These are phyloP conservation scores for Annona cherimola DNA, from an alignment of 164 flowering plant species.

Conservation along the genomic window DNA sequence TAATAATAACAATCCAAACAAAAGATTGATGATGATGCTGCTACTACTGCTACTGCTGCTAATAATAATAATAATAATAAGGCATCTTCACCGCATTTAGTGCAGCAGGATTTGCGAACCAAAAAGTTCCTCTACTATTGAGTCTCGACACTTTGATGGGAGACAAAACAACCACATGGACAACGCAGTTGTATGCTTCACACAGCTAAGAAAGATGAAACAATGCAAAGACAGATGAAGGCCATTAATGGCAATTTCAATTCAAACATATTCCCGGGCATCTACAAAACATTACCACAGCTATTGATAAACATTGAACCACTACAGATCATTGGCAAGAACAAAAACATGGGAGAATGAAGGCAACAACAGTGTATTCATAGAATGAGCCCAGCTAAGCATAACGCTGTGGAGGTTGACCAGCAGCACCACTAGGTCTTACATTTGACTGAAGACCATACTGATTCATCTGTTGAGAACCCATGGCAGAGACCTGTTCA, in stretches of 20 bases:
- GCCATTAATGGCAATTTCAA: background rate
- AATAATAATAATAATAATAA: too few relatives aligned
- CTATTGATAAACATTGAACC: background rate
- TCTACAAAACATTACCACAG: constrained; percentile 1
- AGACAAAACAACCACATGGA: background rate
- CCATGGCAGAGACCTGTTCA: constrained; percentile 5
- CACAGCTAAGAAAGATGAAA: background rate
- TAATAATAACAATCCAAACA: too few relatives aligned
- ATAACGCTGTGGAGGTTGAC: constrained; percentile 32
- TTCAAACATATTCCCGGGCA: background rate
- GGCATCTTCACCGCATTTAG: too few relatives aligned
- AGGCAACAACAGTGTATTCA: background rate
- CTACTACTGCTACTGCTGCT: too few relatives aligned
- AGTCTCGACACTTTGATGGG: too few relatives aligned
- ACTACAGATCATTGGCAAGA: background rate
- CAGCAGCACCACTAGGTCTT: constrained; percentile 29
- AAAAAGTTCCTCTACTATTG: too few relatives aligned
- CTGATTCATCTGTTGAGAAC: constrained; percentile 15
- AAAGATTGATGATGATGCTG: too few relatives aligned
- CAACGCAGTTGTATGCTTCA: background rate
- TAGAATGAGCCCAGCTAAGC: constrained; percentile 11
- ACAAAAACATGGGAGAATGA: background rate
- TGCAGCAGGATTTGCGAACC: too few relatives aligned
- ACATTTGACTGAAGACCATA: constrained; percentile 27
- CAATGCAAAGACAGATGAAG: background rate